These are phyloP conservation scores for Tillandsia leiboldiana DNA, from an alignment of 176 grass and related monocot species.

Conservation along the genomic window DNA sequence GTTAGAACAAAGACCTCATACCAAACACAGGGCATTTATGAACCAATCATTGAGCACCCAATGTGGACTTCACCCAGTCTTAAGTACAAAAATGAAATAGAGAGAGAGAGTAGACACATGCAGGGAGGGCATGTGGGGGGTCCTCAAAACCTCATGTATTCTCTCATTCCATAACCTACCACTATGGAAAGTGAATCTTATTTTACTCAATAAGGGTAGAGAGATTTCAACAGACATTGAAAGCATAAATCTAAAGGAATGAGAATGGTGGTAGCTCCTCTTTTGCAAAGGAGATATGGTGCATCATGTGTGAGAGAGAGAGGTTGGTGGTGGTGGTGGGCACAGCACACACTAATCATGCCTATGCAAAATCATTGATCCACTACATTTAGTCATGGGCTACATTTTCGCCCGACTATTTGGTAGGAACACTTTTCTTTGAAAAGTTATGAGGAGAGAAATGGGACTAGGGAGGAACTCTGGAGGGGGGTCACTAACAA, in stretches of 20 bases:
- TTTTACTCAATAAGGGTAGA: not conserved
- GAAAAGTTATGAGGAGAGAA: too few species aligned
- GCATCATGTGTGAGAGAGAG: not conserved
- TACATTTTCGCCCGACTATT: not conserved
- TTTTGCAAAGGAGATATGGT: not conserved
- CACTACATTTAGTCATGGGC: not conserved
- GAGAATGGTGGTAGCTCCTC: not conserved
- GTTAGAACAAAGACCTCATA: not conserved
- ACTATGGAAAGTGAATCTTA: not conserved
- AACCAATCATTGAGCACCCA: not conserved
- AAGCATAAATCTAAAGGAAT: not conserved
- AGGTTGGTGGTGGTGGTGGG: not conserved
- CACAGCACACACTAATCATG: not conserved
- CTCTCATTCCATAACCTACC: not conserved
- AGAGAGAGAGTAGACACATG: not conserved
- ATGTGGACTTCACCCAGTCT: not conserved
- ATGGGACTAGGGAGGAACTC: too few species aligned
- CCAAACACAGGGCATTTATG: not conserved
- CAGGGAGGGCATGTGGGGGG: not conserved
- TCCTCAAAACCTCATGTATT: not conserved
- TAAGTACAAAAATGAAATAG: not conserved
- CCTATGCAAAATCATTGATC: constrained; percentile 7
- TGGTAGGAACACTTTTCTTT: too few species aligned
- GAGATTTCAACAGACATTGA: not conserved
- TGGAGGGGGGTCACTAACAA: too few species aligned